Evolutionary conservation across 768 basidiomycete species (phyloP).

Genomic region (Saitozyma podzolica): DNA sequence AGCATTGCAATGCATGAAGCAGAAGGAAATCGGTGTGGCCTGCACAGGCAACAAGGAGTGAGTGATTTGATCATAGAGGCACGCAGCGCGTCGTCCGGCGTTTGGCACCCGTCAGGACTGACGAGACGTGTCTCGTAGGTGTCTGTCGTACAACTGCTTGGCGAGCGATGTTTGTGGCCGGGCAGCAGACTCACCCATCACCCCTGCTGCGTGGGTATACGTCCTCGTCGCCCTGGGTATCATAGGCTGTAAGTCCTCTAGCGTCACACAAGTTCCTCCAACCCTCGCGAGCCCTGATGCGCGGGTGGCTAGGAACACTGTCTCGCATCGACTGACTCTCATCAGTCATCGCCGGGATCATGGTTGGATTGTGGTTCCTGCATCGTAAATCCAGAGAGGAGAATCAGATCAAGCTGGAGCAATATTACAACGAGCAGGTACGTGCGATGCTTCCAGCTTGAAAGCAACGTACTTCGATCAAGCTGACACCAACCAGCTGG

Average conservation of each 20-base stretch:
- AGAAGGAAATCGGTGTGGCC: conserved; percentile 61
- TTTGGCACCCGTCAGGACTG: neutral
- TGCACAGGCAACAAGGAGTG: conserved; percentile 65
- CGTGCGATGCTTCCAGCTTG: neutral
- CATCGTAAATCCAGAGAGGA: conserved; percentile 71
- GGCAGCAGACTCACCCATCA: conserved; percentile 62
- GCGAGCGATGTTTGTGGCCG: conserved; percentile 63
- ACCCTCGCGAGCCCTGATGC: no score
- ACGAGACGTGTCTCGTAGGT: conserved; percentile 56
- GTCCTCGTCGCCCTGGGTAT: conserved; percentile 69
- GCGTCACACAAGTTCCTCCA: neutral
- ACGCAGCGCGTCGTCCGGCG: neutral
- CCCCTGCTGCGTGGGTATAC: conserved; percentile 71
- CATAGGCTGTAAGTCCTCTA: conserved; percentile 62
- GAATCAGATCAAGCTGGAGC: conserved; percentile 78
- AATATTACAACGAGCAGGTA: conserved; percentile 84
- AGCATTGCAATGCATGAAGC: conserved; percentile 61
- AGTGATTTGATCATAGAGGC: conserved; percentile 12
- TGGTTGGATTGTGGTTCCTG: conserved; percentile 67
- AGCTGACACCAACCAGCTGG: conserved; percentile 25
- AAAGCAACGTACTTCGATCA: neutral
- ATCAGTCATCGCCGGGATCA: conserved; percentile 71
- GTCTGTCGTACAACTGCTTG: conserved; percentile 73
- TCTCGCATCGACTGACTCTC: neutral
- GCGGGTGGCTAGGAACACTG: neutral